phyloP scores from a whole-genome alignment of 2,329 filamentous ascomycete species.

The Biscogniauxia sp. region DNA sequence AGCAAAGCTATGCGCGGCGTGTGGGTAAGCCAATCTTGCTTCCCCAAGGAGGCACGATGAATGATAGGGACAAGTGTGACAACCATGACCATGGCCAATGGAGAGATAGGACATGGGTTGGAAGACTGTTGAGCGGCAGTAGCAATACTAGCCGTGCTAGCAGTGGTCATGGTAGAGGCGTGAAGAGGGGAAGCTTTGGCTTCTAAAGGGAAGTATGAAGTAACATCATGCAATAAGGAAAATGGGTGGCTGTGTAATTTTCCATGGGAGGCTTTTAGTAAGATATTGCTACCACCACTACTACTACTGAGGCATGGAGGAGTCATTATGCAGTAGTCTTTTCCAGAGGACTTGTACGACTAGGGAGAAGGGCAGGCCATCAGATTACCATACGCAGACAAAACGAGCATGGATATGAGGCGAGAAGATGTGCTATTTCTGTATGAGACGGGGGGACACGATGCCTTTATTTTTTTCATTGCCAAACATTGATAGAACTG shows the following conservation, averaged over 20 bases:
- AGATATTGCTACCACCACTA: not conserved
- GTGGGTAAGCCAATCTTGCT: constrained; percentile 39
- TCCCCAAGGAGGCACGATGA: constrained; percentile 33
- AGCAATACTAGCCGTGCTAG: constrained; percentile 8
- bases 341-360: no score
- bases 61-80: constrained; percentile 5
- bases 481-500: no score
- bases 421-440: no score
- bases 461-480: no score
- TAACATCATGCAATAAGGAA: not conserved
- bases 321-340: no score
- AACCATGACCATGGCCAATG: constrained; percentile 6
- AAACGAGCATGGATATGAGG: no score
- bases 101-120: constrained; percentile 24
- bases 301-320: no score
- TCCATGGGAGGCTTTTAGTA: not conserved
- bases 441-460: no score
- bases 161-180: not conserved
- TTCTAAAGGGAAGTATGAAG: not conserved
- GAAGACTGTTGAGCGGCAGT: constrained; percentile 23
- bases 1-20: constrained; percentile 46
- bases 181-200: constrained; percentile 11
- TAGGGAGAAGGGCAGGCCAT: no score
- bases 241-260: no score
- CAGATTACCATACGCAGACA: no score